Conservation (phyloP, 441 rosid species). For the Erysimum pusillum region DNA sequence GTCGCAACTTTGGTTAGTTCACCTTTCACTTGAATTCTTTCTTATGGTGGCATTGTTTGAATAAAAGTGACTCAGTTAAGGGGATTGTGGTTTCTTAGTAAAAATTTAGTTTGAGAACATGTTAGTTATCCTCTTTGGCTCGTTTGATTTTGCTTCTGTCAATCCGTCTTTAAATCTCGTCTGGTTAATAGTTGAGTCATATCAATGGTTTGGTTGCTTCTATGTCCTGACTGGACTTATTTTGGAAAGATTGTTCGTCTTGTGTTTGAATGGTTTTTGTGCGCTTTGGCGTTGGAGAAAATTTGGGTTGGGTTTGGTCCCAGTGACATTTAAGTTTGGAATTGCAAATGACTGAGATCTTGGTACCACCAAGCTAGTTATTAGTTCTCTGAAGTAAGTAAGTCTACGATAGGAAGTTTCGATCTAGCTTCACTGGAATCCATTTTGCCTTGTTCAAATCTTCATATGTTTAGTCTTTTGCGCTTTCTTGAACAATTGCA, state of each 20-base stretch:
- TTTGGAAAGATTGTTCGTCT: constrained; percentile 1
- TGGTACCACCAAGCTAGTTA: not conserved
- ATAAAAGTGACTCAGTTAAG: not conserved
- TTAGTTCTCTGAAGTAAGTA: not conserved
- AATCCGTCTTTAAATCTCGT: not conserved
- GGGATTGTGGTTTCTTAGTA: not conserved
- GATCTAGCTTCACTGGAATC: not conserved
- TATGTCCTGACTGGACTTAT: not conserved
- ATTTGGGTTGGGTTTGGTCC: not conserved
- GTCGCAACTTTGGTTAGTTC: constrained; percentile 93
- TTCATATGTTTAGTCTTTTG: not conserved
- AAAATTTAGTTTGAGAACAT: not conserved
- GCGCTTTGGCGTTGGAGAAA: not conserved
- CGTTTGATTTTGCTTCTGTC: constrained; percentile 8
- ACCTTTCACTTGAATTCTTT: constrained; percentile 5
- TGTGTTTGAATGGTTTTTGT: constrained; percentile 8
- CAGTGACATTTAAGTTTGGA: not conserved
- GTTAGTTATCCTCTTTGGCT: not conserved
- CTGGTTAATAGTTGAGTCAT: not conserved
- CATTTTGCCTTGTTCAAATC: constrained; percentile 9
- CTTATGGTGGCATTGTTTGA: not conserved
- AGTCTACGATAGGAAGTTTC: not conserved
- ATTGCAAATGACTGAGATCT: not conserved
- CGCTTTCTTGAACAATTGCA: not conserved
- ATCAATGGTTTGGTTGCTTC: constrained; percentile 13